These are phyloP conservation scores for Tilletia walkeri DNA, from an alignment of 1,284 basidiomycete species.

Conservation along the genomic window DNA sequence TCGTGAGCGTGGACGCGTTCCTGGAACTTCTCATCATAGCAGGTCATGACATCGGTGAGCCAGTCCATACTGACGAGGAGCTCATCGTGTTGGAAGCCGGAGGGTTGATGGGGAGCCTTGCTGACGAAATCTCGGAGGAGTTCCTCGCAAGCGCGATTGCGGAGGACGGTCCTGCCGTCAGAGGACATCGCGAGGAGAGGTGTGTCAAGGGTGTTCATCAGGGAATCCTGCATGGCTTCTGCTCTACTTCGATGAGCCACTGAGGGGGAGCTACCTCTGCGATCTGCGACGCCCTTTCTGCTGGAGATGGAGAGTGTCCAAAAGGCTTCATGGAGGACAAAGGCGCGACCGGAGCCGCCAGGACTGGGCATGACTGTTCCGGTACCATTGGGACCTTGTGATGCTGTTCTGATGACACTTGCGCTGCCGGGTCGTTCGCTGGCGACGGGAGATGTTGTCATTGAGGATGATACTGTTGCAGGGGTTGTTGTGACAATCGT, in stretches of 20 bases:
- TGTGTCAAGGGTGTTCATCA: slow-evolving; percentile 41
- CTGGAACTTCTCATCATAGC: slow-evolving; percentile 42
- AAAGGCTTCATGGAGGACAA: slow-evolving; percentile 40
- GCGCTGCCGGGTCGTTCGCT: no score
- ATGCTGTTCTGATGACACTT: no score
- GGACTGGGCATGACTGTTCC: background rate
- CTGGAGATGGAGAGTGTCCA: slow-evolving; percentile 39
- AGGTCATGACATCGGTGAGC: slow-evolving; percentile 44
- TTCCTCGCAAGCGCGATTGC: slow-evolving; percentile 47
- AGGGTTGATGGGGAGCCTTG: slow-evolving; percentile 21
- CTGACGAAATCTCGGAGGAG: slow-evolving; percentile 35
- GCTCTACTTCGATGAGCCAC: slow-evolving; percentile 29
- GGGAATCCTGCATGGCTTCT: slow-evolving; percentile 36
- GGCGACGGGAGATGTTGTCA: no score
- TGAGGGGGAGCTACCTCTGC: slow-evolving; percentile 33
- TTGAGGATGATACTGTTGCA: no score
- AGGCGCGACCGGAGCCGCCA: slow-evolving; percentile 13
- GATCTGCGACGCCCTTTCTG: slow-evolving; percentile 32
- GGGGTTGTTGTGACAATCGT: no score
- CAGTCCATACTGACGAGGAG: slow-evolving; percentile 38
- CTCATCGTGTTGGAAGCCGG: slow-evolving; percentile 19
- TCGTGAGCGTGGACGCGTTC: slow-evolving; percentile 14
- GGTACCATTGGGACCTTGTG: no score
- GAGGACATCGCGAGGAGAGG: slow-evolving; percentile 41
- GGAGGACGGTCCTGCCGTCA: slow-evolving; percentile 40